Base-by-base conservation (phyloP, 2,329 filamentous ascomycete genomes). In the Fusarium phyllophilum region DNA sequence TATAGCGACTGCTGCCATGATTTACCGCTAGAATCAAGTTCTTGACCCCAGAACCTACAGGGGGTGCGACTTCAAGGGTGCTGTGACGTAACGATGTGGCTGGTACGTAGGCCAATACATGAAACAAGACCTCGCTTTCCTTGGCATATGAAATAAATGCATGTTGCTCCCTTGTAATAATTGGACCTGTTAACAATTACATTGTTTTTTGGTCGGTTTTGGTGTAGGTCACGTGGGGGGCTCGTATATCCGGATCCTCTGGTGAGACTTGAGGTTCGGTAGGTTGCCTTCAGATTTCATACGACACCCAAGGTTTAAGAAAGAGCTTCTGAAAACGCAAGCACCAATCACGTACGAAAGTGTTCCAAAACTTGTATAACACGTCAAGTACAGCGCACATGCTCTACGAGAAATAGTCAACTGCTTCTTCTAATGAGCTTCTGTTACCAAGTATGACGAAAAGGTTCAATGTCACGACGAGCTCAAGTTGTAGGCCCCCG, bases 1-100 rank as follows among this genome's bases (percentile, higher is more conserved):
- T 70, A 70, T 54, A 38, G 63, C 67, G 66, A 70, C 67, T 39
- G 48, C 36, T 70, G 66, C 67, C 67, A 70, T 69, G 67, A 59
- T 60, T 60, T 45, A 39, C 48, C 42, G 52, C 56, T 62, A 49
- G 64, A 68, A 68, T 52, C 63, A 57, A 44, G 66, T 68, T 68
- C 61, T 56, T 60, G 55, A 46, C 29, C 34, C 39, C 24, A 41
- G 34, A 41, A 41, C 36, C 42, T 36, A 49, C 31, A 42, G 36
- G 59, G 18, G 57, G 34, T 49, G 61, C 34, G 24, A 44, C 20
- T 12, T 36, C 31, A 34, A 49, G 33, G 46, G 24, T 36, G 44
- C 36, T 52, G 42, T 70, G 67, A 70, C 68, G 68, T 67, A 69
- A 58, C 39, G 39, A 22, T 42, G 56, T 60, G 34, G 57, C 57